Evolutionary conservation across 176 grass and related monocot genomes (phyloP).

Genomic region (Oryza meridionalis): DNA sequence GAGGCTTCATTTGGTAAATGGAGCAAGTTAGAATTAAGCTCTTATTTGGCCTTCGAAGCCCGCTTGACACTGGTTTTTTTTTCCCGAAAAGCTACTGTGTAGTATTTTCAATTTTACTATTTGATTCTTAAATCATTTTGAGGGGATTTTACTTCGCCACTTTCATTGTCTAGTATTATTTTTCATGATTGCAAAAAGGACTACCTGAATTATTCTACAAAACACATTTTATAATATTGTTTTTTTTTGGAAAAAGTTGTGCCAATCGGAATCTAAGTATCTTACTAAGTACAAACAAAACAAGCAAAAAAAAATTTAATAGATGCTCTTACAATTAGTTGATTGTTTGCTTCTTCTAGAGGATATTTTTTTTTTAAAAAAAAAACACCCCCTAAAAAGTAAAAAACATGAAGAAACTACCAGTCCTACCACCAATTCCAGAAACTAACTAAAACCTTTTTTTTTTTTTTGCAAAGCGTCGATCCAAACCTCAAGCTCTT

Average conservation of each 20-base stretch:
- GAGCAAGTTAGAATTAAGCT: background rate
- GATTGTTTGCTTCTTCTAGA: slow-evolving; percentile 4
- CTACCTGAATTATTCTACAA: no score
- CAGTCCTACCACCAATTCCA: background rate
- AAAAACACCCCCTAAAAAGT: background rate
- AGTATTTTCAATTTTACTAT: no score
- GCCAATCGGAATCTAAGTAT: no score
- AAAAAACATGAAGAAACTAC: background rate
- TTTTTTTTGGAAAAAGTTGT: no score
- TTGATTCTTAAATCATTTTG: no score
- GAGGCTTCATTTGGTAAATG: background rate
- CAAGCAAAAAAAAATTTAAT: background rate
- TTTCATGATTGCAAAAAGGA: no score
- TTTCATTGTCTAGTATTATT: no score
- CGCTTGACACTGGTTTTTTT: no score
- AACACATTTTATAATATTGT: no score
- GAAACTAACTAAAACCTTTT: background rate
- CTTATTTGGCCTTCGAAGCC: background rate
- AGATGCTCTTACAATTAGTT: background rate
- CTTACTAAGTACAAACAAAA: background rate
- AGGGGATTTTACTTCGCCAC: no score
- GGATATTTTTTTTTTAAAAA: background rate
- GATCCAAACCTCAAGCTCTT: background rate
- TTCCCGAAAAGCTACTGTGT: no score
- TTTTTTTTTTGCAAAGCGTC: background rate